Evolutionary conservation across 2,329 filamentous ascomycete species (phyloP).

Genomic region (Cladosporium sp.): DNA sequence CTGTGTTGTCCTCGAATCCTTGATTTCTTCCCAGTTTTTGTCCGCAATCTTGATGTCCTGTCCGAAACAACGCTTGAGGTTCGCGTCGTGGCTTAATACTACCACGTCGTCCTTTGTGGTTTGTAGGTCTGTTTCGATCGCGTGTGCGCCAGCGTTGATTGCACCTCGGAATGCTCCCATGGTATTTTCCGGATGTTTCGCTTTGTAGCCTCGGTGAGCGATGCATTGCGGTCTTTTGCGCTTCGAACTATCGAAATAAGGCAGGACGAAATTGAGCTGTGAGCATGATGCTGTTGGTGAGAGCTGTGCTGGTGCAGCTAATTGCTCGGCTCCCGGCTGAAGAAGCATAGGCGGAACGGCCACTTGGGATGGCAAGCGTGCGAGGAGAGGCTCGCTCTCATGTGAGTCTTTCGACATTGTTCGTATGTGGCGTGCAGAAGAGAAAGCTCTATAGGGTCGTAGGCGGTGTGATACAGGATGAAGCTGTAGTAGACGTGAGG

Average conservation of each 20-base stretch:
- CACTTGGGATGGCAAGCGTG: slow-evolving; percentile 8
- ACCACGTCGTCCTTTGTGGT: slow-evolving; percentile 79
- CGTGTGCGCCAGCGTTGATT: slow-evolving; percentile 71
- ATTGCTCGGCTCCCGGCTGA: slow-evolving; percentile 33
- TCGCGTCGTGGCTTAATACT: slow-evolving; percentile 69
- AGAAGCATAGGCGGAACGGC: slow-evolving; percentile 31
- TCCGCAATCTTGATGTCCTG: slow-evolving; percentile 70
- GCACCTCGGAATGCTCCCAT: slow-evolving; percentile 76
- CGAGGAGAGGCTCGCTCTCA: slow-evolving; percentile 5
- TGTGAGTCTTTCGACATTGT: neutral
- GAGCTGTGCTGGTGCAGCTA: slow-evolving; percentile 28
- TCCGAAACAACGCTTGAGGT: slow-evolving; percentile 79
- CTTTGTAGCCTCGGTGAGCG: slow-evolving; percentile 77
- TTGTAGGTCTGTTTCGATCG: slow-evolving; percentile 86
- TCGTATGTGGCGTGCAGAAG: neutral
- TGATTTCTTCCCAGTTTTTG: slow-evolving; percentile 73
- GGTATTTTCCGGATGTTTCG: slow-evolving; percentile 79
- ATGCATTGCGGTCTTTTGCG: slow-evolving; percentile 66
- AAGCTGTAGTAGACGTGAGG: neutral
- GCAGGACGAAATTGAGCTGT: slow-evolving; percentile 25
- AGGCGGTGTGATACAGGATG: neutral
- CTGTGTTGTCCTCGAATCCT: slow-evolving; percentile 64
- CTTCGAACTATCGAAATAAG: slow-evolving; percentile 27
- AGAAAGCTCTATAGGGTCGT: neutral
- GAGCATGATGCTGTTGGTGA: slow-evolving; percentile 29